phyloP scores from a whole-genome alignment of 1,284 basidiomycete genomes.

The Pyrrhoderma noxium region DNA sequence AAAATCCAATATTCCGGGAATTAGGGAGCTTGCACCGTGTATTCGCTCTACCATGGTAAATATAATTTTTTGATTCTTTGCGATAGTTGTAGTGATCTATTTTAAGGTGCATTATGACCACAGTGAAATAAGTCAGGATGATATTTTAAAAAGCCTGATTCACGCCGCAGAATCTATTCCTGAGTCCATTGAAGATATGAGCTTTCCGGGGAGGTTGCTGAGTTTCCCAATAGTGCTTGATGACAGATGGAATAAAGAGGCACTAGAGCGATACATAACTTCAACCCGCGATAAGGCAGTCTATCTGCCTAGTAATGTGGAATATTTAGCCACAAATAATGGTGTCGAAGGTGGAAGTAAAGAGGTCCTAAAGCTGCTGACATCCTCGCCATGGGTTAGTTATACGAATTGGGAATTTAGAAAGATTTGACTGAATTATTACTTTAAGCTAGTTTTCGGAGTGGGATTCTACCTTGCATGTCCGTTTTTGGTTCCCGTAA shows the following conservation, averaged over 20 bases:
- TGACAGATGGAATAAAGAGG: constrained; percentile 50
- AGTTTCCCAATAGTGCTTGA: constrained; percentile 59
- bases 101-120: constrained; percentile 48
- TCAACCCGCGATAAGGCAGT: constrained; percentile 49
- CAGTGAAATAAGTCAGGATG: constrained; percentile 30
- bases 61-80: too few species aligned
- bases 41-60: constrained; percentile 52
- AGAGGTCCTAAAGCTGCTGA: constrained; percentile 40
- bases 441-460: constrained; percentile 45
- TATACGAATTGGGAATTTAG: neutral
- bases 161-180: constrained; percentile 34
- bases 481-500: constrained; percentile 51
- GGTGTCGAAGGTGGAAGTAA: constrained; percentile 42
- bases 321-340: constrained; percentile 61
- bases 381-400: constrained; percentile 43
- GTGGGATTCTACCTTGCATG: constrained; percentile 58
- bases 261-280: constrained; percentile 50
- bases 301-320: constrained; percentile 62
- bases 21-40: constrained; percentile 44
- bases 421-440: neutral
- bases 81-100: too few species aligned
- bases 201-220: constrained; percentile 45
- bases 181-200: constrained; percentile 33
- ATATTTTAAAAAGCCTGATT: constrained; percentile 35
- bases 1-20: constrained; percentile 28